A percentile compares a stretch with the other conserved stretches of the same genome.
These are phyloP conservation scores for Conticribra guillardii DNA, from an alignment of 108 stramenopile genomes.

Conservation along the genomic window DNA sequence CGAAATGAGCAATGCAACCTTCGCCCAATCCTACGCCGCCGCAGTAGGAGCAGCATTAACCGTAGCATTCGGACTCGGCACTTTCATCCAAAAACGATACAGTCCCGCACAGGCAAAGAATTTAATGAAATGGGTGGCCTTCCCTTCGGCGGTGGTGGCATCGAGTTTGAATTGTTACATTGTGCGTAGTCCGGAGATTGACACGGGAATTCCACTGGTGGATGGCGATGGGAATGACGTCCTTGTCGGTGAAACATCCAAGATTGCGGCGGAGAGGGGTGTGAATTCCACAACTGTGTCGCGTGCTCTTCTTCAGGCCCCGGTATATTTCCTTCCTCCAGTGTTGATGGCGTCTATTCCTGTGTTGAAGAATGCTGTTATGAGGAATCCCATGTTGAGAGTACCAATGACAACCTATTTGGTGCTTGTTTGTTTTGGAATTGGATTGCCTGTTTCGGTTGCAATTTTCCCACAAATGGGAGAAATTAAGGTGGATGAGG, in stretches of 20 bases:
- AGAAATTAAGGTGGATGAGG: slow-evolving; percentile 60
- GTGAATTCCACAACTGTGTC: slow-evolving; percentile 78
- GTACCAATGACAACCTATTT: slow-evolving; percentile 87
- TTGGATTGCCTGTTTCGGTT: slow-evolving; percentile 85
- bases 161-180: slow-evolving; percentile 89
- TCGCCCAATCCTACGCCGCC: slow-evolving; percentile 79
- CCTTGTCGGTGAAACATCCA: slow-evolving; percentile 51
- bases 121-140: slow-evolving; percentile 83
- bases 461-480: slow-evolving; percentile 89
- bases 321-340: slow-evolving; percentile 86
- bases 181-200: slow-evolving; percentile 86
- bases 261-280: slow-evolving; percentile 72
- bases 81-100: slow-evolving; percentile 68
- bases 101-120: slow-evolving; percentile 56
- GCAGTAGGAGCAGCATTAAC: slow-evolving; percentile 81
- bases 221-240: slow-evolving; percentile 56
- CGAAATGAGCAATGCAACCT: slow-evolving; percentile 79
- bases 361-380: slow-evolving; percentile 40
- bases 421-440: slow-evolving; percentile 72
- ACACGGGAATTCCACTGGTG: slow-evolving; percentile 70
- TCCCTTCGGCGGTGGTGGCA: slow-evolving; percentile 85
- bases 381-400: slow-evolving; percentile 52
- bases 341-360: slow-evolving; percentile 56
- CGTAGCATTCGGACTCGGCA: slow-evolving; percentile 84
- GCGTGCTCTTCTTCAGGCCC: slow-evolving; percentile 82